A percentile compares a stretch with the other conserved stretches of the same genome.
Conservation (phyloP, 352 stramenopile genomes). For the Phytopythium boreale region DNA sequence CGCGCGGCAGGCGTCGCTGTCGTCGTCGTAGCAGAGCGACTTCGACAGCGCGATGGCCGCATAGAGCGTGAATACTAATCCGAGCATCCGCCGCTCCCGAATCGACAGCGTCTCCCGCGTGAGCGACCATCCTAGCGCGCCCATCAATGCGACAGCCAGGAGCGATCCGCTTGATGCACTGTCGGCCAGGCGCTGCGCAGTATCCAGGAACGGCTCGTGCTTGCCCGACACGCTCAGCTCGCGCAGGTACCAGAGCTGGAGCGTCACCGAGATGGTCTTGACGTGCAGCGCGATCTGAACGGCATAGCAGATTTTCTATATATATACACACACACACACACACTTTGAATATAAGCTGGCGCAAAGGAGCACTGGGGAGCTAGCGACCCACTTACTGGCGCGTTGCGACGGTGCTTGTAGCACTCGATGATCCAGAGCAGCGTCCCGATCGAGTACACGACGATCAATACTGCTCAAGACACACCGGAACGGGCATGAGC, state of each 20-base stretch:
- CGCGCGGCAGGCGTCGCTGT: slow-evolving; percentile 44
- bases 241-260: slow-evolving; percentile 54
- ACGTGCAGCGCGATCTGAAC: slow-evolving; percentile 50
- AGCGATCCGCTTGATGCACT: slow-evolving; percentile 37
- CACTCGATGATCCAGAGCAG: slow-evolving; percentile 51
- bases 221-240: slow-evolving; percentile 36
- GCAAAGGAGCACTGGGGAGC: not conserved
- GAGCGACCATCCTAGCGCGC: slow-evolving; percentile 63
- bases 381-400: slow-evolving; percentile 26
- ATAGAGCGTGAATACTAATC: slow-evolving; percentile 37
- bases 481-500: not conserved
- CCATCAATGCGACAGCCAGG: slow-evolving; percentile 41
- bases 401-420: slow-evolving; percentile 31
- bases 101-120: slow-evolving; percentile 40
- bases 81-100: slow-evolving; percentile 36
- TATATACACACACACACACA: no score
- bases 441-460: slow-evolving; percentile 36
- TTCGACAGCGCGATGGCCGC: slow-evolving; percentile 38
- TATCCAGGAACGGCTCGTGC: slow-evolving; percentile 25
- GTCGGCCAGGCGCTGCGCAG: slow-evolving; percentile 29
- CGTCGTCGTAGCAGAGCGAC: slow-evolving; percentile 33
- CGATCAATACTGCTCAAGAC: slow-evolving; percentile 29
- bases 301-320: slow-evolving; percentile 47
- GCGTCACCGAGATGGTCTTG: slow-evolving; percentile 44
- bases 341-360: no score